Conservation (phyloP, 2,329 filamentous ascomycete species). For the Cryphonectria parasitica region DNA sequence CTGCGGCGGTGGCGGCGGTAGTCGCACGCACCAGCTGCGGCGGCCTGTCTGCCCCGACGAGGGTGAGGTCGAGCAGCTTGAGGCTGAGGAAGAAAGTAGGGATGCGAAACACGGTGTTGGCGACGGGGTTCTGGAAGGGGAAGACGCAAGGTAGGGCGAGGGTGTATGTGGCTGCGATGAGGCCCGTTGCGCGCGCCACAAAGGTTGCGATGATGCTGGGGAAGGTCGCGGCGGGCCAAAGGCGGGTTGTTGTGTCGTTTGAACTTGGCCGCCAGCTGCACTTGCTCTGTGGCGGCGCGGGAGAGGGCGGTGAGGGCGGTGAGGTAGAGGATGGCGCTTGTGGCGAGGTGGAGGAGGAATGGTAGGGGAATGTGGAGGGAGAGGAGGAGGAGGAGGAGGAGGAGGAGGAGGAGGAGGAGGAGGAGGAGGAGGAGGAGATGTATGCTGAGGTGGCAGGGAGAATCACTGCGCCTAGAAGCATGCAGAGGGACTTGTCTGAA, state of each 20-base stretch:
- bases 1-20: no score
- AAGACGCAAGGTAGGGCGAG: slow-evolving; percentile 9
- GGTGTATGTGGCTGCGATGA: slow-evolving; percentile 3
- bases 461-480: slow-evolving; percentile 11
- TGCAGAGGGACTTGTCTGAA: background rate
- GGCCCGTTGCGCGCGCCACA: slow-evolving; percentile 2
- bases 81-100: slow-evolving; percentile 21
- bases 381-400: background rate
- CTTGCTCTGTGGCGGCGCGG: slow-evolving; percentile 5
- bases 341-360: slow-evolving; percentile 1
- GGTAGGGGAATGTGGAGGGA: background rate
- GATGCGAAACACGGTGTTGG: slow-evolving; percentile 8
- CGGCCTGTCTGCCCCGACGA: slow-evolving; percentile 6
- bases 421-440: background rate
- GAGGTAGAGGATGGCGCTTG: background rate
- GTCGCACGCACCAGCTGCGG: slow-evolving; percentile 3
- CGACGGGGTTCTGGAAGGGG: background rate
- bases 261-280: slow-evolving; percentile 3
- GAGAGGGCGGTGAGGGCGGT: slow-evolving; percentile 15
- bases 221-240: no score
- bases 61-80: slow-evolving; percentile 20
- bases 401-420: background rate
- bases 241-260: no score
- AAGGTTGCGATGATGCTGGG: background rate
- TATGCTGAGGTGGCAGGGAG: slow-evolving; percentile 6